A percentile compares a stretch with the other conserved stretches of the same genome.
Conservation (phyloP, 345 rosid genomes). For the Citrus trifoliata region DNA sequence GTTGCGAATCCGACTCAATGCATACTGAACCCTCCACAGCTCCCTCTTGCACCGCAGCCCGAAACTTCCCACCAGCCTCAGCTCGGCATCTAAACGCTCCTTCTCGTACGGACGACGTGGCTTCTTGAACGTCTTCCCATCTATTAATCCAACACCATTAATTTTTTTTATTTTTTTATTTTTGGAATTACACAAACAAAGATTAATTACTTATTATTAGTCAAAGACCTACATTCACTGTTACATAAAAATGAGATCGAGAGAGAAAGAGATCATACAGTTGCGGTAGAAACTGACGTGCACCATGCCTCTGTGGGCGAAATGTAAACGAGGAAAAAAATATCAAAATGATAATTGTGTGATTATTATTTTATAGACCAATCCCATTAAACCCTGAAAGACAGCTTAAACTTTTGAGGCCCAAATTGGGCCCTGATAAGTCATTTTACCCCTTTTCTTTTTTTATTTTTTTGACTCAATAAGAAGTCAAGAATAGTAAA, state of each 20-base stretch:
- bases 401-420: neutral
- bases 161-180: too few species aligned
- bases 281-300: conserved; percentile 45
- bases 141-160: conserved; percentile 9
- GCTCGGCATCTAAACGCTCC: conserved; percentile 54
- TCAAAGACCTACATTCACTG: too few species aligned
- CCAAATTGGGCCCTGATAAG: too few species aligned
- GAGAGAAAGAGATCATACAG: conserved; percentile 26
- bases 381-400: conserved; percentile 8
- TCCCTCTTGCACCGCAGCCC: conserved; percentile 58
- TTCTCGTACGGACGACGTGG: conserved; percentile 55
- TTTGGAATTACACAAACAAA: too few species aligned
- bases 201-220: too few species aligned
- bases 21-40: conserved; percentile 58
- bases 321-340: neutral
- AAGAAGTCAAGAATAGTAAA: too few species aligned
- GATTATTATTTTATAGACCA: neutral
- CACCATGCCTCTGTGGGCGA: conserved; percentile 28
- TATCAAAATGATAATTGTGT: neutral
- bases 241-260: too few species aligned
- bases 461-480: too few species aligned
- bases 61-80: conserved; percentile 50
- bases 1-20: conserved; percentile 47
- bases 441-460: too few species aligned
- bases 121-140: conserved; percentile 61